Percentiles rank a stretch among this genome's conserved stretches.
phyloP scores from a whole-genome alignment of 495 filamentous ascomycete species.

The Polyplosphaeria fusca region DNA sequence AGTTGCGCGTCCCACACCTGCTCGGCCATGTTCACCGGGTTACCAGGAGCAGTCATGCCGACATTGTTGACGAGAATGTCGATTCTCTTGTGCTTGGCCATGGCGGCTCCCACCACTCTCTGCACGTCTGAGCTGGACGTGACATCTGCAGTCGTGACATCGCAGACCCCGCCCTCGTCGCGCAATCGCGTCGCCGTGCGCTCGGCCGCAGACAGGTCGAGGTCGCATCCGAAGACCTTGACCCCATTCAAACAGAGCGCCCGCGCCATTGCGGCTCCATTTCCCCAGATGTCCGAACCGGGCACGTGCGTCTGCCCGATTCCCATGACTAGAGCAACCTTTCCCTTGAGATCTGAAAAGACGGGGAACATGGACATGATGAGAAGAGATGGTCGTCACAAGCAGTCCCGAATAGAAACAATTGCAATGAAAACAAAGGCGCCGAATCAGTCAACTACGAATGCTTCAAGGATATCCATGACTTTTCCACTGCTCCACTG shows the following conservation, averaged over 20 bases:
- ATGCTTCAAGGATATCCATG: too few species aligned
- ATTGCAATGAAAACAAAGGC: too few species aligned
- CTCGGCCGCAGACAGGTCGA: conserved; percentile 41
- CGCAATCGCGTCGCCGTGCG: not conserved
- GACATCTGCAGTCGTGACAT: conserved; percentile 46
- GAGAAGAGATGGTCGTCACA: not conserved
- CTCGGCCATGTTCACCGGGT: conserved; percentile 49
- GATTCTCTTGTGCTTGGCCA: conserved; percentile 50
- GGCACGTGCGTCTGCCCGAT: conserved; percentile 47
- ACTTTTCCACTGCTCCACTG: too few species aligned
- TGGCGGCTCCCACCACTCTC: conserved; percentile 47
- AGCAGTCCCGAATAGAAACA: too few species aligned
- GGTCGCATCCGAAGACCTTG: conserved; percentile 48
- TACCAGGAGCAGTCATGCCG: conserved; percentile 49
- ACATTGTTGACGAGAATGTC: conserved; percentile 59
- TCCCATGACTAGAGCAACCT: conserved; percentile 52
- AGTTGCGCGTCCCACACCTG: conserved; percentile 51
- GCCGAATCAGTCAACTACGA: too few species aligned
- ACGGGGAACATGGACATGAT: not conserved
- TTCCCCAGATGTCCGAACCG: conserved; percentile 44
- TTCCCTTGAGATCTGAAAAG: conserved; percentile 42
- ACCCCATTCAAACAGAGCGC: conserved; percentile 5
- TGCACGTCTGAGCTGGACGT: conserved; percentile 46
- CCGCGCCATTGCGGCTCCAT: conserved; percentile 45
- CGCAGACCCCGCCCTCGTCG: not conserved